Conservation (phyloP, 2,329 filamentous ascomycete genomes). For the Arthrobotrys pseudoclavata region DNA sequence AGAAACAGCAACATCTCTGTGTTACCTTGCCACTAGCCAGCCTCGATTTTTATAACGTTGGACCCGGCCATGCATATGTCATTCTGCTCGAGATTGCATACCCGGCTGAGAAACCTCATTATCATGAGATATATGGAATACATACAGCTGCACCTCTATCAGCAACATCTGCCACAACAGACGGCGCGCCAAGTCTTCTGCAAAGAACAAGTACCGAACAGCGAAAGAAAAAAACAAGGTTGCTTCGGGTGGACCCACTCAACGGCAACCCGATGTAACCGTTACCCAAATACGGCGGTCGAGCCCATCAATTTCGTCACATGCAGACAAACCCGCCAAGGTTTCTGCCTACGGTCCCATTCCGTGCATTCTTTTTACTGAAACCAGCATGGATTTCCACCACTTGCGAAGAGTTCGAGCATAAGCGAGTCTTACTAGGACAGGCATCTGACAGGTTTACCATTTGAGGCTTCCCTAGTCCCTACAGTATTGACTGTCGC, state of each 20-base stretch:
- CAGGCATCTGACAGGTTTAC: conserved; percentile 28
- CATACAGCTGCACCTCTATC: conserved; percentile 5
- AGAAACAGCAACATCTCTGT: conserved; percentile 53
- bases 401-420: conserved; percentile 18
- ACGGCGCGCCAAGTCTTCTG: conserved; percentile 12
- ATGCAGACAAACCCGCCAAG: conserved; percentile 49
- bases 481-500: conserved; percentile 4
- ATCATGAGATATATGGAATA: conserved; percentile 31
- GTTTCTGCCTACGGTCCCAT: conserved; percentile 49
- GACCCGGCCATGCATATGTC: conserved; percentile 33
- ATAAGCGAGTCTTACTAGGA: conserved; percentile 43
- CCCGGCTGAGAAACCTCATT: conserved; percentile 7
- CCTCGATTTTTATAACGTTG: conserved; percentile 17
- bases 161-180: background rate
- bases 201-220: conserved; percentile 46
- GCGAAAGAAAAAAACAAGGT: conserved; percentile 58
- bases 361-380: conserved; percentile 22
- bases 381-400: conserved; percentile 35
- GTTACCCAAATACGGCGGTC: conserved; percentile 49
- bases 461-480: conserved; percentile 7
- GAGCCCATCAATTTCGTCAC: conserved; percentile 51
- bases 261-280: conserved; percentile 54
- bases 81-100: conserved; percentile 4
- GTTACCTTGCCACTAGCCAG: conserved; percentile 53
- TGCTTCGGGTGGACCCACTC: conserved; percentile 55